Evolutionary conservation across 768 basidiomycete genomes (phyloP), one percentile per base, ranked within the genome.

Genomic region (Russula abietina): DNA sequence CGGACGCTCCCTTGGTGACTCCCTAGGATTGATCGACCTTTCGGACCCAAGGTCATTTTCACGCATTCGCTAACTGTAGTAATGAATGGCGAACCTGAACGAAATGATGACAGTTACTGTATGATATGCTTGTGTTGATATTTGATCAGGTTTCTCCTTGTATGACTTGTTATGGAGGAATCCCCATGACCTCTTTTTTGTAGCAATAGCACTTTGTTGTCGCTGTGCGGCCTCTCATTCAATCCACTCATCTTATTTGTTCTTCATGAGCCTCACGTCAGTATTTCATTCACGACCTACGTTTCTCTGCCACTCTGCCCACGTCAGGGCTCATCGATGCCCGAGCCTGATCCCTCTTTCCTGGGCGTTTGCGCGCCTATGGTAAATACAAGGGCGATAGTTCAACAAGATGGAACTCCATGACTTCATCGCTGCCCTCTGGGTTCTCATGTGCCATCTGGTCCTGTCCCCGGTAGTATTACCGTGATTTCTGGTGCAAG

Each of bases 1-100:
- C 1, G 63, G 63, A 51, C 39, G 39, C 48, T 19, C 53, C 26
- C 41, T 64, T 17, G 58, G 58, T 19, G 63, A 64, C 24, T 17
- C 4, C 12, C 10, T 16, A 12, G 52, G 54, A 0, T 6, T 11
- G 14, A 58, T 39, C 1, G 5, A 8, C 3, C 30, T 46, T 39
- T 7, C 17, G 1, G 10, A 30, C 9, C 52, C 62, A 8, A 48
- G 22, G 39, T 41, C 12, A 12, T 32, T 22, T 9, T 6, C 49
- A 14, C 6, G 9, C 30, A 17, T 7, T 6, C 0, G 4, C 0
- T n/a, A n/a, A n/a, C n/a, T n/a, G n/a, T n/a, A n/a, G n/a, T n/a
- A n/a, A 22, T 22, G 24, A 60, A 28, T 16, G 36, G 24, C 8
- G 41, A 12, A n/a, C 11, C 46, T 28, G n/a, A 56, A 56, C 10